Percentiles rank a stretch among this genome's conserved stretches.
These are phyloP conservation scores for Diplogelasinospora grovesii DNA, from an alignment of 495 filamentous ascomycete species.

Conservation along the genomic window DNA sequence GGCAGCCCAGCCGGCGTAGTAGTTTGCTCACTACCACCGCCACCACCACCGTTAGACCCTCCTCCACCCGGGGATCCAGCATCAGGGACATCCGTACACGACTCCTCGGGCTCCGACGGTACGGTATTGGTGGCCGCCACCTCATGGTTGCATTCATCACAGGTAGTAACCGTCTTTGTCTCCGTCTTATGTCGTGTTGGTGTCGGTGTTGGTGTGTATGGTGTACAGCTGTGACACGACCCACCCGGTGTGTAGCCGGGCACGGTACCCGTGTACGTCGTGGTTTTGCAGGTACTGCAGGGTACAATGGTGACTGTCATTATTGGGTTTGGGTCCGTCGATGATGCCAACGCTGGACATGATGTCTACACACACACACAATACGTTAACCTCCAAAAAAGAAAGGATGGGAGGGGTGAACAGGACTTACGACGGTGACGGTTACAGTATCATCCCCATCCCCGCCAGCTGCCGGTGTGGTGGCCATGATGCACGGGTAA, in stretches of 20 bases:
- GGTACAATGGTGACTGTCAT: slow-evolving; percentile 23
- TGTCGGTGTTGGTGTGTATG: slow-evolving; percentile 1
- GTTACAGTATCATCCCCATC: slow-evolving; percentile 27
- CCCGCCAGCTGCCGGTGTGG: slow-evolving; percentile 10
- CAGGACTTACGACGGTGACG: slow-evolving; percentile 23
- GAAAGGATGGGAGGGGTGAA: background rate
- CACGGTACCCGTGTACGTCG: slow-evolving; percentile 23
- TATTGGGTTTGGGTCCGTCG: no score
- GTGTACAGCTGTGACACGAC: slow-evolving; percentile 22
- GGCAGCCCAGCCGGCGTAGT: no score
- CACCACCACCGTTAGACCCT: no score
- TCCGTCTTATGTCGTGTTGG: no score
- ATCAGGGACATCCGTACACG: no score
- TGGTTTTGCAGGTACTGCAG: slow-evolving; percentile 21
- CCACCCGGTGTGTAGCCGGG: slow-evolving; percentile 26
- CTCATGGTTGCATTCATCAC: no score
- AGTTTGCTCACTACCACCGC: no score
- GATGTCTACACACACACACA: slow-evolving; percentile 14
- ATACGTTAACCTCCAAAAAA: background rate
- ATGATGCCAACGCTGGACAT: slow-evolving; percentile 11
- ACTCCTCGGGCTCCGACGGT: no score
- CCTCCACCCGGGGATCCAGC: no score
- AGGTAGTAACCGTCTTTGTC: no score
- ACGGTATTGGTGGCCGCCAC: no score
- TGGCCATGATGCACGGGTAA: slow-evolving; percentile 29